Base-by-base conservation (phyloP, 2,329 filamentous ascomycete species). In the Fonsecaea monophora region DNA sequence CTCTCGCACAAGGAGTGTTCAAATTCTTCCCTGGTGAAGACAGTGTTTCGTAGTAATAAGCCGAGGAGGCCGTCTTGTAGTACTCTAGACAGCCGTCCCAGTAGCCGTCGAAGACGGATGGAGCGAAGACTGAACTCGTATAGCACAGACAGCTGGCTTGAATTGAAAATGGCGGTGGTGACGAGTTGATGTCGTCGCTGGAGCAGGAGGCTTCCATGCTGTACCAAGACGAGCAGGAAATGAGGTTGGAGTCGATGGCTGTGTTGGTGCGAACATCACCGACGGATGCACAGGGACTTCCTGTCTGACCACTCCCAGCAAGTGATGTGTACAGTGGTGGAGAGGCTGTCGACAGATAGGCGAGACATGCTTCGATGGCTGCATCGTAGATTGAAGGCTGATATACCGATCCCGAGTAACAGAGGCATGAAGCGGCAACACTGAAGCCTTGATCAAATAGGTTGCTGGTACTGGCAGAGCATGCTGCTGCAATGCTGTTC, bases 151-250 rank as follows among this genome's bases (percentile, higher is more conserved):
- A 48, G 4, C 42, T 48, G 6, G 42, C 42, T 48, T 48, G 42
- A 18, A 48, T 10, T 9, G 42, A 48, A 18, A 48, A 48, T 7
- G 42, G 42, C 3, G 42, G 42, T 4, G 37, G 21, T 5, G 53
- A 56, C 12, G 53, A 38, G 32, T 35, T 38, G n/a, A 56, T 56
- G 12, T 56, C 15, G 34, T 56, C 32, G 53, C 32, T n/a, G 13
- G 53, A 56, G 53, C 53, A 56, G 10, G 53, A 56, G 34, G 37
- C 53, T 56, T 56, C 53, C 53, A 56, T 56, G 34, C 53, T 56
- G 12, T 56, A 56, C 53, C 53, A 56, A 18, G 53, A 56, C 53
- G 53, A 56, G 53, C 53, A 56, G 21, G 53, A 56, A 15, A 56
- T 38, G 18, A 56, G 32, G 15, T 56, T 56, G 34, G n/a, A 12